Evolutionary conservation across 1,284 basidiomycete species (phyloP).

Genomic region (Athelia psychrophila): DNA sequence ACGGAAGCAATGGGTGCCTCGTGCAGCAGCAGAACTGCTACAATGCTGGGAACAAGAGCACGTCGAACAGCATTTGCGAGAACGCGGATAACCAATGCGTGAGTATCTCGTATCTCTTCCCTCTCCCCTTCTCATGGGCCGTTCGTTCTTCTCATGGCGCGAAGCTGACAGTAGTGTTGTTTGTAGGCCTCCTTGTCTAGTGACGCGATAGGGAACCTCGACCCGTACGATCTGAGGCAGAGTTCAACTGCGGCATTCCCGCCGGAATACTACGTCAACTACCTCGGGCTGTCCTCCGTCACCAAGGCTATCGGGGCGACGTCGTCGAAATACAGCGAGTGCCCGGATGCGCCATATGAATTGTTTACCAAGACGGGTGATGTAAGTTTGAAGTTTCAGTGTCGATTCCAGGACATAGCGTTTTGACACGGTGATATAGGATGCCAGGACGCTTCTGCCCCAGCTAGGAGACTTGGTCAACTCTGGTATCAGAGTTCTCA

Average conservation of each 20-base stretch:
- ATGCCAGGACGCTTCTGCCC: conserved; percentile 52
- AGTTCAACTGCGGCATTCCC: conserved; percentile 53
- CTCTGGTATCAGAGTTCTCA: conserved; percentile 52
- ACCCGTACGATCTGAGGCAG: conserved; percentile 56
- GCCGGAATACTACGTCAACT: conserved; percentile 50
- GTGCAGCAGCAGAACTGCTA: conserved; percentile 53
- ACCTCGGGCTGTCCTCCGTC: conserved; percentile 35
- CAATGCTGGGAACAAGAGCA: conserved; percentile 41
- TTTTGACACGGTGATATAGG: conserved; percentile 26
- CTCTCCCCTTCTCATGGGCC: too few species aligned
- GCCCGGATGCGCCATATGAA: conserved; percentile 36
- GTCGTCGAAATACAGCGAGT: conserved; percentile 39
- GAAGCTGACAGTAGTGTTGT: neutral
- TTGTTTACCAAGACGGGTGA: conserved; percentile 42
- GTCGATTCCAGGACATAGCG: neutral
- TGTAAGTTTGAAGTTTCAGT: conserved; percentile 12
- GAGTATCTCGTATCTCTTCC: conserved; percentile 16
- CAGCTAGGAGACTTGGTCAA: conserved; percentile 49
- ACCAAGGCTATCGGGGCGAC: conserved; percentile 49
- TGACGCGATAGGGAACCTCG: conserved; percentile 49
- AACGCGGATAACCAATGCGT: conserved; percentile 57
- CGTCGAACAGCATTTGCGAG: conserved; percentile 46
- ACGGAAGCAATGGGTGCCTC: conserved; percentile 44
- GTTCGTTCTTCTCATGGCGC: neutral
- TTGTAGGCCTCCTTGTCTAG: neutral